phyloP scores from a whole-genome alignment of 202 grass and related monocot genomes.

The Digitaria exilis region DNA sequence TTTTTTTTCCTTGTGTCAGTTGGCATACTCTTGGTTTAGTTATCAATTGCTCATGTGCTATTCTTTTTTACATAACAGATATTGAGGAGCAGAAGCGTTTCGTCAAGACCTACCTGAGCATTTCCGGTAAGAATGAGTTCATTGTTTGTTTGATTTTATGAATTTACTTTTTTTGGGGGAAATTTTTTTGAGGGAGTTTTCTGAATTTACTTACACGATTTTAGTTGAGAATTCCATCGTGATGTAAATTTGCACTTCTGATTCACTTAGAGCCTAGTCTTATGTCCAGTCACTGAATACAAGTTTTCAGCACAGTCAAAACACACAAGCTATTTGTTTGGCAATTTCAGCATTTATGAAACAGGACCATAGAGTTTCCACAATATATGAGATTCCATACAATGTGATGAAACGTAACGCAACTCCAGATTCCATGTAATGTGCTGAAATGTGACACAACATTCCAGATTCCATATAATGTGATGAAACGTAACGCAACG shows the following conservation, averaged over 20 bases:
- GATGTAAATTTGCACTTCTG: neutral
- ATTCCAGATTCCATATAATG: too few species aligned
- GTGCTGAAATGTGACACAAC: neutral
- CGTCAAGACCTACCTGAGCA: conserved; percentile 75
- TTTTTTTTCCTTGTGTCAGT: conserved; percentile 14
- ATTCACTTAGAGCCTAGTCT: neutral
- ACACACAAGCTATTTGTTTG: neutral
- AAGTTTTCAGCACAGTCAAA: neutral
- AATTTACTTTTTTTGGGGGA: too few species aligned
- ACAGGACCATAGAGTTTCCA: neutral
- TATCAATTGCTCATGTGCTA: conserved; percentile 39
- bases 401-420: neutral
- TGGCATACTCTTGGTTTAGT: neutral
- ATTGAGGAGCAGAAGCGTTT: conserved; percentile 71
- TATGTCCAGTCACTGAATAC: neutral
- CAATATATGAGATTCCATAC: neutral
- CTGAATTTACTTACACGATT: neutral
- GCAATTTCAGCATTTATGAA: neutral
- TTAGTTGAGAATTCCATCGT: conserved; percentile 11
- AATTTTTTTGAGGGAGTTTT: too few species aligned
- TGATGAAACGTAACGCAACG: too few species aligned
- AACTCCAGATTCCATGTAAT: neutral
- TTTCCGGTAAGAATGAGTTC: conserved; percentile 57
- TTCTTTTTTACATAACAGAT: conserved; percentile 46
- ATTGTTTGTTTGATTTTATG: neutral